phyloP scores from a whole-genome alignment of 495 filamentous ascomycete genomes.

The Penicillium tannophilum region DNA sequence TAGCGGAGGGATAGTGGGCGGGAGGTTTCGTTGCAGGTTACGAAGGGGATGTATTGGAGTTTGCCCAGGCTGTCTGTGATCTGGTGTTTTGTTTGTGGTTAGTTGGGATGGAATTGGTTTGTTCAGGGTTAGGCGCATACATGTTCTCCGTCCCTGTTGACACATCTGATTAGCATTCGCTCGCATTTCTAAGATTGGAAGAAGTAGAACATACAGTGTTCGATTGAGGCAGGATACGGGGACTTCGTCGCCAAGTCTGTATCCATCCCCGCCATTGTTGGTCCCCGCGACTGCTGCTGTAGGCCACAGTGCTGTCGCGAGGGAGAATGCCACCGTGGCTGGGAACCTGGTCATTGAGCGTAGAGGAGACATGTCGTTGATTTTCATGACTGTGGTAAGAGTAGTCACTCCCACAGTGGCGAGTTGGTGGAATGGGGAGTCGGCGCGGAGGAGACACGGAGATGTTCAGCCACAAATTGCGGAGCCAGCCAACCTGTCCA shows the following conservation, averaged over 20 bases:
- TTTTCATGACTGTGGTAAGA: background rate
- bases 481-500: slow-evolving; percentile 9
- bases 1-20: slow-evolving; percentile 81
- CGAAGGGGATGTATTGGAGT: slow-evolving; percentile 93
- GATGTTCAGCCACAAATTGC: slow-evolving; percentile 9
- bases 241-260: slow-evolving; percentile 53
- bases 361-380: slow-evolving; percentile 16
- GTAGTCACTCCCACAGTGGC: slow-evolving; percentile 18
- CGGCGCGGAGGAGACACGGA: slow-evolving; percentile 22
- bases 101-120: slow-evolving; percentile 5
- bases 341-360: slow-evolving; percentile 15
- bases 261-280: slow-evolving; percentile 51
- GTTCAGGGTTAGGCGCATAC: slow-evolving; percentile 40
- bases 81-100: slow-evolving; percentile 45
- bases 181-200: background rate
- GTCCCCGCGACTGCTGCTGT: slow-evolving; percentile 32
- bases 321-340: slow-evolving; percentile 17
- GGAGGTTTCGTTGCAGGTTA: slow-evolving; percentile 85
- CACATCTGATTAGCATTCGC: slow-evolving; percentile 22
- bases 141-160: slow-evolving; percentile 56
- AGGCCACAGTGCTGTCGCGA: slow-evolving; percentile 28
- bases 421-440: slow-evolving; percentile 11
- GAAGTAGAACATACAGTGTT: slow-evolving; percentile 56
- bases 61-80: slow-evolving; percentile 77
- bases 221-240: slow-evolving; percentile 69